Percentiles rank a stretch among this genome's conserved stretches.
These are phyloP conservation scores for Yarrowia osloensis DNA, from an alignment of 805 yeast genomes.

Conservation along the genomic window DNA sequence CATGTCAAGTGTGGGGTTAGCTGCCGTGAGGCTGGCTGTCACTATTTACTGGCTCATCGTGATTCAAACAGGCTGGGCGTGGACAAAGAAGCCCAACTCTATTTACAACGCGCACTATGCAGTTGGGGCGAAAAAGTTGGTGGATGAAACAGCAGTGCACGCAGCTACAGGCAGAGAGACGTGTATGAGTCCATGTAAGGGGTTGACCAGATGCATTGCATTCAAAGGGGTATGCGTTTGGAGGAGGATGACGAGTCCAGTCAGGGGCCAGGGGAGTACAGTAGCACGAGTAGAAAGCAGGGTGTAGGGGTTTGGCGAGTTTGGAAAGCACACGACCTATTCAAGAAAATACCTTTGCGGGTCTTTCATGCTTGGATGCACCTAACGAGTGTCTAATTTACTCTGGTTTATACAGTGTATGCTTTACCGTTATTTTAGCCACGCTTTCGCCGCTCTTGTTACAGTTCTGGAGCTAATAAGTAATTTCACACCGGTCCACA, in stretches of 20 bases:
- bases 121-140: neutral
- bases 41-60: neutral
- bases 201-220: neutral
- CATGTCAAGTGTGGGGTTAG: neutral
- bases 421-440: constrained; percentile 1
- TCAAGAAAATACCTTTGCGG: no score
- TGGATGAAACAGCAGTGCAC: neutral
- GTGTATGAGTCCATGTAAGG: neutral
- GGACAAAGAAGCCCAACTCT: neutral
- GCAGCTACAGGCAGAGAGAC: neutral
- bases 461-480: neutral
- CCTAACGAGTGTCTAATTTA: neutral
- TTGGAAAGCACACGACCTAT: no score
- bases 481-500: neutral
- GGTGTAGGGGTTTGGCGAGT: no score
- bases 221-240: neutral
- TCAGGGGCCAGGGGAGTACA: neutral
- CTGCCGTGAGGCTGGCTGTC: neutral
- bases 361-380: neutral
- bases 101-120: neutral
- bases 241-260: neutral
- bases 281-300: no score
- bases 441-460: neutral
- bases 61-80: neutral
- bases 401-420: neutral